Evolutionary conservation across 208 protist genomes (phyloP).

Genomic region (Crithidia sp.): DNA sequence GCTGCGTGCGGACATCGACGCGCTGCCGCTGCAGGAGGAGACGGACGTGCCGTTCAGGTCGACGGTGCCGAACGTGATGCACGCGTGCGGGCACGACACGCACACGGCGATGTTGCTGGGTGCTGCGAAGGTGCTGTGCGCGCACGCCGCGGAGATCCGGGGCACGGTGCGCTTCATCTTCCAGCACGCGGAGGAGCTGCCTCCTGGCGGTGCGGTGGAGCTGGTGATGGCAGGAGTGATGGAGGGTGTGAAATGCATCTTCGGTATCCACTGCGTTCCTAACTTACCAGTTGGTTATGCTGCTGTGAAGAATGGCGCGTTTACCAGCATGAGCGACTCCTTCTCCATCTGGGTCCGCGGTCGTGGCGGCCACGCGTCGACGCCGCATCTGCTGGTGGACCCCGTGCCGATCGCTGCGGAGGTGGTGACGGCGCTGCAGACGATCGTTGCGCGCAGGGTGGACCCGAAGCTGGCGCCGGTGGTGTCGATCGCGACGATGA

Average conservation of each 20-base stretch:
- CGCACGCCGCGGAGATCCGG: constrained; percentile 41
- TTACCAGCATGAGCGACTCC: constrained; percentile 30
- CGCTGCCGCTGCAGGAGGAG: constrained; percentile 65
- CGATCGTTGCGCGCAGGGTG: constrained; percentile 58
- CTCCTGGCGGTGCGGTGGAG: constrained; percentile 59
- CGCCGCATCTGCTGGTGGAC: constrained; percentile 60
- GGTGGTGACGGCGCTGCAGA: constrained; percentile 59
- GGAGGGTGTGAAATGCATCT: constrained; percentile 57
- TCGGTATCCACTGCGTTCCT: constrained; percentile 46
- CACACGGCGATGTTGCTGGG: constrained; percentile 73
- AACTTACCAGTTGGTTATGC: constrained; percentile 29
- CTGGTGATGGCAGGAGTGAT: constrained; percentile 51
- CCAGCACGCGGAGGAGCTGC: constrained; percentile 71
- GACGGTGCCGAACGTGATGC: constrained; percentile 57
- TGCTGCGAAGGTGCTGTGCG: constrained; percentile 64
- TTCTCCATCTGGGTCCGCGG: constrained; percentile 55
- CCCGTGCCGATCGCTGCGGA: constrained; percentile 68
- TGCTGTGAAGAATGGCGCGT: constrained; percentile 20
- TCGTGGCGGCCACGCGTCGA: constrained; percentile 62
- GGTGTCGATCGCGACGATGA: constrained; percentile 54
- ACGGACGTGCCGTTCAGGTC: constrained; percentile 66
- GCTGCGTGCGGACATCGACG: constrained; percentile 75
- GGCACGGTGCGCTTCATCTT: constrained; percentile 76
- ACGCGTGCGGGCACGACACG: constrained; percentile 71
- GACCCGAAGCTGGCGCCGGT: constrained; percentile 50